Evolutionary conservation across 441 rosid genomes (phyloP).

Genomic region (Pelargonium myrrhifolium): DNA sequence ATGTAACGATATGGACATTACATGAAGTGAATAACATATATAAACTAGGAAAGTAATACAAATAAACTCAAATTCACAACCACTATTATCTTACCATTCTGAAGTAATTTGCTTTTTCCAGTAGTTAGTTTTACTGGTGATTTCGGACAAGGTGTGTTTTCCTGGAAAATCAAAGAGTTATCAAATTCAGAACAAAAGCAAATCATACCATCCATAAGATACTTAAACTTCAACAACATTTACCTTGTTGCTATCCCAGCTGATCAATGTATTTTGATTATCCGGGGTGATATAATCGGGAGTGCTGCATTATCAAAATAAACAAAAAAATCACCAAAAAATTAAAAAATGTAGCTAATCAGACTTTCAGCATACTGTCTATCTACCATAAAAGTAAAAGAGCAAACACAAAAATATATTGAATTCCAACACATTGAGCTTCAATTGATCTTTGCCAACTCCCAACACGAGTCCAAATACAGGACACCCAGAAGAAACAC

Average conservation of each 20-base stretch:
- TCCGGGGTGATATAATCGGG: conserved; percentile 91
- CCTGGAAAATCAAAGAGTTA: conserved; percentile 29
- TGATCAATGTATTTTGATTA: conserved; percentile 46
- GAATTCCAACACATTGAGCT: not conserved
- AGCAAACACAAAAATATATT: not conserved
- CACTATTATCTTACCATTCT: conserved; percentile 37
- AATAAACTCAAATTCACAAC: not conserved
- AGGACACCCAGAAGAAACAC: not conserved
- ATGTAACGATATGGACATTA: not conserved
- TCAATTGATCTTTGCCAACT: not conserved
- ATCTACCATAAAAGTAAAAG: too few relatives aligned
- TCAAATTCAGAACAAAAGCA: not conserved
- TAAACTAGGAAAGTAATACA: not conserved
- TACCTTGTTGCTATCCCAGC: conserved; percentile 60
- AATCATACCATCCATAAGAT: not conserved
- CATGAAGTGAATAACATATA: not conserved
- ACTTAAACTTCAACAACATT: conserved; percentile 3
- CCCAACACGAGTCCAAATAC: not conserved
- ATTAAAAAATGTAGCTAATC: too few relatives aligned
- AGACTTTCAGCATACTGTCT: too few relatives aligned
- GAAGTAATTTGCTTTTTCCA: conserved; percentile 41
- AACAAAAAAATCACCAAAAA: not conserved
- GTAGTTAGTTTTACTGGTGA: conserved; percentile 75
- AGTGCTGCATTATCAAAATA: conserved; percentile 46
- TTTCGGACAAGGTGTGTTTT: conserved; percentile 63